Evolutionary conservation across 2,329 filamentous ascomycete species (phyloP).

Genomic region (Fusarium sp.): DNA sequence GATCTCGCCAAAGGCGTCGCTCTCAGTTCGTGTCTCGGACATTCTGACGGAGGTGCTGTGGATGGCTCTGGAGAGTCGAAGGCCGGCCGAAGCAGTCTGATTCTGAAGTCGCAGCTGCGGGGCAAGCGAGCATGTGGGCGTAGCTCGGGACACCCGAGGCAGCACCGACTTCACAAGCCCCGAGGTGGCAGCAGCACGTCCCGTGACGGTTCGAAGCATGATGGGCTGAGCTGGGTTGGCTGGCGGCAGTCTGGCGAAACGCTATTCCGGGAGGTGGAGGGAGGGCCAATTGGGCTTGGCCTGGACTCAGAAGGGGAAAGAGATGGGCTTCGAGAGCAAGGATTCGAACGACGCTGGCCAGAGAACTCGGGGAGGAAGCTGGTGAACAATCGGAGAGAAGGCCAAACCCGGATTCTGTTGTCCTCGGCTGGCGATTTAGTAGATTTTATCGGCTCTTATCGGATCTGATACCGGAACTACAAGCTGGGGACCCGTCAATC

Average conservation of each 20-base stretch:
- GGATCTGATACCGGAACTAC: background rate
- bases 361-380: background rate
- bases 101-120: conserved; percentile 41
- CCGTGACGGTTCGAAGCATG: conserved; percentile 45
- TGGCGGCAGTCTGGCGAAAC: conserved; percentile 19
- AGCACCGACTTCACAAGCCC: conserved; percentile 39
- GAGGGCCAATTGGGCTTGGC: conserved; percentile 29
- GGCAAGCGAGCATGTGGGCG: conserved; percentile 42
- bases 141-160: conserved; percentile 42
- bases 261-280: conserved; percentile 21
- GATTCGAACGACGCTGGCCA: background rate
- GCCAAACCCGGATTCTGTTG: conserved; percentile 14
- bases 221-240: conserved; percentile 14
- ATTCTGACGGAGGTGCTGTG: conserved; percentile 62
- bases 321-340: conserved; percentile 1
- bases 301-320: conserved; percentile 1
- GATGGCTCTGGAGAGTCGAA: conserved; percentile 46
- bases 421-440: conserved; percentile 23
- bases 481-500: background rate
- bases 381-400: conserved; percentile 22
- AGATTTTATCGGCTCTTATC: conserved; percentile 27
- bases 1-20: conserved; percentile 97
- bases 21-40: conserved; percentile 81
- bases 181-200: conserved; percentile 41
- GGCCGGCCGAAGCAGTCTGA: conserved; percentile 24